These are phyloP conservation scores for Alternaria arborescens DNA, from an alignment of 2,329 filamentous ascomycete genomes.

Conservation along the genomic window DNA sequence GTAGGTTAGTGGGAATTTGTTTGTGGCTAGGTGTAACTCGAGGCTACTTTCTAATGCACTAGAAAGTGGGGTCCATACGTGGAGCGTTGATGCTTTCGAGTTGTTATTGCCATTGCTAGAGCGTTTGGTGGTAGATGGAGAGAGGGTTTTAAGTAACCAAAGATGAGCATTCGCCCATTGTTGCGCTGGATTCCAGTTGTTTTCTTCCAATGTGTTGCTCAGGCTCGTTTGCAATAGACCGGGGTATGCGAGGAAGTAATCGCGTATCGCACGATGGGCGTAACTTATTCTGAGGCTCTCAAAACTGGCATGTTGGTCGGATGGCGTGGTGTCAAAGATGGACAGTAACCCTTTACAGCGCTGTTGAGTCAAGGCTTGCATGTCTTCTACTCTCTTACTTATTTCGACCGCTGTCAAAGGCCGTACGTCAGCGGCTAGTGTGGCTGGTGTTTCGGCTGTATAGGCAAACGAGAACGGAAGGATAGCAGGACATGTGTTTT, in stretches of 20 bases:
- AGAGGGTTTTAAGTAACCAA: slow-evolving; percentile 29
- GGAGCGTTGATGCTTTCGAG: not conserved
- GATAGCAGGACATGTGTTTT: slow-evolving; percentile 30
- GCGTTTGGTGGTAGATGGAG: slow-evolving; percentile 7
- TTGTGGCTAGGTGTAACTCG: slow-evolving; percentile 20
- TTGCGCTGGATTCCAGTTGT: slow-evolving; percentile 23
- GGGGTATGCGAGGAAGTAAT: slow-evolving; percentile 29
- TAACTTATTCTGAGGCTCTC: slow-evolving; percentile 35
- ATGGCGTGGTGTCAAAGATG: slow-evolving; percentile 30
- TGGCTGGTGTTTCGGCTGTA: slow-evolving; percentile 27
- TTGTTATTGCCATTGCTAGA: not conserved
- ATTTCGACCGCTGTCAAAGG: slow-evolving; percentile 31
- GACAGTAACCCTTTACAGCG: slow-evolving; percentile 33
- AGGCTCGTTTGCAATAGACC: slow-evolving; percentile 17
- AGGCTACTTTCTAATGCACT: slow-evolving; percentile 33
- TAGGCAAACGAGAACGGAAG: slow-evolving; percentile 37
- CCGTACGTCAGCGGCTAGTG: slow-evolving; percentile 28
- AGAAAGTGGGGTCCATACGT: slow-evolving; percentile 32
- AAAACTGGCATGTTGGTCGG: slow-evolving; percentile 18
- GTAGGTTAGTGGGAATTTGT: slow-evolving; percentile 34
- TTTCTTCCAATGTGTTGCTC: slow-evolving; percentile 4
- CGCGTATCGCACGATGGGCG: slow-evolving; percentile 34
- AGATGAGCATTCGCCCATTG: slow-evolving; percentile 40
- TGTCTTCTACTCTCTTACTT: slow-evolving; percentile 25
- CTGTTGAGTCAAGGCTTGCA: slow-evolving; percentile 27